Percentiles rank a stretch among this genome's conserved stretches.
Conservation (phyloP, 805 yeast genomes). For the Metschnikowia reukaufii region DNA sequence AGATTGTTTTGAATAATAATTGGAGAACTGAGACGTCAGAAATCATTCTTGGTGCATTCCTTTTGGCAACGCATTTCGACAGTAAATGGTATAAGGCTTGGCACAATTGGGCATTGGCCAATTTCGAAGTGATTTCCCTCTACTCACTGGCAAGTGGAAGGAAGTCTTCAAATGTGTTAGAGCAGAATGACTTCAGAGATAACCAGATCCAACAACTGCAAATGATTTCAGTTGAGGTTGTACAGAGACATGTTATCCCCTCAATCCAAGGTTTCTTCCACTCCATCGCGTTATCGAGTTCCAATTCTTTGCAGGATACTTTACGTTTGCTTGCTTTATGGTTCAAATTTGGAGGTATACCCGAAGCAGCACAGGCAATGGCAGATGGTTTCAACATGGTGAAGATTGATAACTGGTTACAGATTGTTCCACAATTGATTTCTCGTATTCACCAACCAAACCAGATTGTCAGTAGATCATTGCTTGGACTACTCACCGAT, state of each 20-base stretch:
- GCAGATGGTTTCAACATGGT: slow-evolving; percentile 88
- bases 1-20: slow-evolving; percentile 70
- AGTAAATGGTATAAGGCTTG: slow-evolving; percentile 95
- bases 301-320: slow-evolving; percentile 91
- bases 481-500: slow-evolving; percentile 78
- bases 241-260: slow-evolving; percentile 88
- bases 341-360: slow-evolving; percentile 94
- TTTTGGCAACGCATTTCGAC: slow-evolving; percentile 94
- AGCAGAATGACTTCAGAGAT: slow-evolving; percentile 26
- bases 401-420: slow-evolving; percentile 89
- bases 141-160: slow-evolving; percentile 33
- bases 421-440: slow-evolving; percentile 92
- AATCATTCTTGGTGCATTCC: slow-evolving; percentile 84
- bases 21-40: slow-evolving; percentile 82
- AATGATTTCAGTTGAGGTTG: slow-evolving; percentile 48
- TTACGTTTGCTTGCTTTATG: slow-evolving; percentile 85
- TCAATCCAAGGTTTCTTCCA: slow-evolving; percentile 96
- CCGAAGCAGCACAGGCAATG: slow-evolving; percentile 89
- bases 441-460: slow-evolving; percentile 97
- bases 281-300: slow-evolving; percentile 81
- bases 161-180: slow-evolving; percentile 22
- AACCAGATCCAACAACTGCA: slow-evolving; percentile 18
- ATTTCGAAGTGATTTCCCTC: slow-evolving; percentile 88
- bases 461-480: slow-evolving; percentile 73
- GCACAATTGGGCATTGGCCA: slow-evolving; percentile 99